A percentile compares a stretch with the other conserved stretches of the same genome.
phyloP scores from a whole-genome alignment of 768 basidiomycete genomes.

The Termitomyces sp. region DNA sequence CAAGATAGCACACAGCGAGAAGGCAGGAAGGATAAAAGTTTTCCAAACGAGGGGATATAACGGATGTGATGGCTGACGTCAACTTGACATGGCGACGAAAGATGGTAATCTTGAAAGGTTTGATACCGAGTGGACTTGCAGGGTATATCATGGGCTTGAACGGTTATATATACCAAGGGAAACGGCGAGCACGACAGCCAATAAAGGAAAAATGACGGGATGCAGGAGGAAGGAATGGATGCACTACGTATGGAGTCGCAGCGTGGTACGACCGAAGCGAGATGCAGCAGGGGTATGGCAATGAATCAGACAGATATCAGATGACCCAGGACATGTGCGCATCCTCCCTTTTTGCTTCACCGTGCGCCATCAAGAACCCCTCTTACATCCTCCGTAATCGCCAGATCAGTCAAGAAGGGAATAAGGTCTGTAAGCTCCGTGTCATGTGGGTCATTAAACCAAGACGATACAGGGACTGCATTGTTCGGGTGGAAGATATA shows the following conservation, averaged over 20 bases:
- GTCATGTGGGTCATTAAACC: slow-evolving; percentile 99
- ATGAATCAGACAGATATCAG: slow-evolving; percentile 6
- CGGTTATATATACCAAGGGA: slow-evolving; percentile 16
- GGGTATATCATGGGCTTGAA: slow-evolving; percentile 20
- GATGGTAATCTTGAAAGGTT: slow-evolving; percentile 4
- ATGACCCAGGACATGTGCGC: slow-evolving; percentile 7
- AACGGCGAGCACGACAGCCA: slow-evolving; percentile 13
- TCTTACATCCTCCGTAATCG: slow-evolving; percentile 81
- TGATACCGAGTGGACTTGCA: slow-evolving; percentile 19
- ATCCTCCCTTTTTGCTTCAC: slow-evolving; percentile 26
- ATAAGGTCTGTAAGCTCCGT: slow-evolving; percentile 95
- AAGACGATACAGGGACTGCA: slow-evolving; percentile 96
- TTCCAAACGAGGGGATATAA: slow-evolving; percentile 5
- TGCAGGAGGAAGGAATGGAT: not conserved
- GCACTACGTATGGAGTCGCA: not conserved
- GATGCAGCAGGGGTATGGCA: slow-evolving; percentile 7
- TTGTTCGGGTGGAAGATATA: slow-evolving; percentile 99
- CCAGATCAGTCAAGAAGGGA: slow-evolving; percentile 89
- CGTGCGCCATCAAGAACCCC: slow-evolving; percentile 86
- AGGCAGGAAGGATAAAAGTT: not conserved
- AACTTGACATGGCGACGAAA: not conserved
- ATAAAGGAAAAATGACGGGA: slow-evolving; percentile 8
- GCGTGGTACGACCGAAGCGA: not conserved
- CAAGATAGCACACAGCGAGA: slow-evolving; percentile 8
- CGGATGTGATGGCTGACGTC: not conserved